Evolutionary conservation across 2,329 filamentous ascomycete species (phyloP), one percentile per base, ranked within the genome.

Genomic region (Cryphonectria japonica): DNA sequence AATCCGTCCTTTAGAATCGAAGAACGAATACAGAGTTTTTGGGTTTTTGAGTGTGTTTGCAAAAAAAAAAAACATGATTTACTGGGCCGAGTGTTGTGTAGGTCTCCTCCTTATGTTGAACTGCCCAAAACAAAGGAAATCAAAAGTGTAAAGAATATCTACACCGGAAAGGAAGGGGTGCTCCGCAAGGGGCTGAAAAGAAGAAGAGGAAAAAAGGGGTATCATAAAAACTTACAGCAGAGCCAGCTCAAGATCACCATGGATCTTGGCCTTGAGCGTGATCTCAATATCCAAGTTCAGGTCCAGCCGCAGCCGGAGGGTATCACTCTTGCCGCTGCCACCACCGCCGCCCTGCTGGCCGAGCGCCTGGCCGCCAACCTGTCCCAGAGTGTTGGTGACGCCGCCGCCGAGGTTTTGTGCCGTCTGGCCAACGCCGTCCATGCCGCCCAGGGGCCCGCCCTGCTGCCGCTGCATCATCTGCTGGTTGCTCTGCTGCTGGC

Each of bases 221-320:
- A 72, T 34, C 22, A 26, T 26, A 34, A 26, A 68, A 64, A 84
- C 85, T 80, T 82, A 88, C 85, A 88, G 82, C 75, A 96, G 85
- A 74, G 90, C 91, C 74, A 96, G 81, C 46, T 93, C 94, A 74
- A 97, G 82, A 82, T 97, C 94, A 78, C 94, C 94, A 76, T 94
- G 90, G 75, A 96, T 94, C 80, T 91, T 91, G 29, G 93, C 93
- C 85, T 96, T 96, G 73, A 96, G 86, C 76, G 94, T 91, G 73
- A 96, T 93, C 80, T 96, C 93, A 66, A 96, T 87, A 75, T 96
- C 93, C 70, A 96, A 84, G 80, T 96, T 96, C 70, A 94, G 85
- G 78, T 96, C 93, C 32, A 96, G 83, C 52, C 90, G 87, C 76
- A 96, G 81, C 78, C 91, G 91, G 78, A 95, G 82, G 54, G 92